These are phyloP conservation scores for Clavariopsis aquatica DNA, from an alignment of 495 filamentous ascomycete genomes.

Conservation along the genomic window DNA sequence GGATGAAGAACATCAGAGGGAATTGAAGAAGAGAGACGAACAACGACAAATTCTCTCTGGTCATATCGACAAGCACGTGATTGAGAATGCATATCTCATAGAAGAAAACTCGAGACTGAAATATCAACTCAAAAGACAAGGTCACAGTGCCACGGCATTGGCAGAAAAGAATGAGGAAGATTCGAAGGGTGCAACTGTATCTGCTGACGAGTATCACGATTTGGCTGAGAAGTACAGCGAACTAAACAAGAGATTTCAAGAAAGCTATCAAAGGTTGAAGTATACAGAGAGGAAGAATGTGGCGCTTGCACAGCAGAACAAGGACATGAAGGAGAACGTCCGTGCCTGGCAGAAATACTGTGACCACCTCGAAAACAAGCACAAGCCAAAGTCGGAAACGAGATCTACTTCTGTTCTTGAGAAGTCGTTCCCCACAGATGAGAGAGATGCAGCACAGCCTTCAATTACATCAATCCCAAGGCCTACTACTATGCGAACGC, in stretches of 20 bases:
- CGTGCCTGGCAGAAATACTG: conserved; percentile 34
- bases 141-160: not conserved
- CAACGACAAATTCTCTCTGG: conserved; percentile 22
- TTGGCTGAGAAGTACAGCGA: conserved; percentile 38
- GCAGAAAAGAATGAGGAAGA: not conserved
- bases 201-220: conserved; percentile 21
- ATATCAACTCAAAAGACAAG: conserved; percentile 2
- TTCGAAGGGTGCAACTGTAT: conserved; percentile 9
- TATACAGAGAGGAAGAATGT: conserved; percentile 26
- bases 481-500: conserved; percentile 1
- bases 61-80: conserved; percentile 17
- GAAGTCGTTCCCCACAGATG: not conserved
- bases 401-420: not conserved
- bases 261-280: conserved; percentile 18
- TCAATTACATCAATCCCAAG: conserved; percentile 8
- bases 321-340: conserved; percentile 35
- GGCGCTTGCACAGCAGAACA: conserved; percentile 34
- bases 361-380: conserved; percentile 19
- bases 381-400: conserved; percentile 10
- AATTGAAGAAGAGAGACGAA: conserved; percentile 33
- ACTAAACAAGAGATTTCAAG: conserved; percentile 23
- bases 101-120: conserved; percentile 31
- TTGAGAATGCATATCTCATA: conserved; percentile 23
- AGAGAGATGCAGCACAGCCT: conserved; percentile 1
- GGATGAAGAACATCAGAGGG: conserved; percentile 26